Evolutionary conservation across 225 moss, liverwort and hornwort species (phyloP), one percentile per base, ranked within the genome.

Genomic region (Takakia lepidozioides): DNA sequence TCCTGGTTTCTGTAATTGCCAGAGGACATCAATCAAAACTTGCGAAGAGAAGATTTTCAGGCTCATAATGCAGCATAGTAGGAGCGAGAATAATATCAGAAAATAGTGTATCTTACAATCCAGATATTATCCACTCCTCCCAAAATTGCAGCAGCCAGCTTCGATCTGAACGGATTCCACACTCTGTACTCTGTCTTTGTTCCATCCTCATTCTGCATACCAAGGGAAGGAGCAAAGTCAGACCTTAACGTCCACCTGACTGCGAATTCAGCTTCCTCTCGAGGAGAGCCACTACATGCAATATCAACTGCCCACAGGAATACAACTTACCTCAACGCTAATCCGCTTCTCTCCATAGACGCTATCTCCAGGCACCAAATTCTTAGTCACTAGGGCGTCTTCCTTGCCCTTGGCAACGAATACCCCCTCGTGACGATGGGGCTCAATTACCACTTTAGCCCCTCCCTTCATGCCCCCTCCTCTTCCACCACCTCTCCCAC

Each of bases 291-390:
- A n/a, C n/a, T n/a, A n/a, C n/a, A n/a, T n/a, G n/a, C n/a, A n/a
- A n/a, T n/a, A n/a, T n/a, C n/a, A n/a, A n/a, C n/a, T n/a, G n/a
- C n/a, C n/a, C n/a, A n/a, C n/a, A n/a, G n/a, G n/a, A n/a, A n/a
- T n/a, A n/a, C n/a, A n/a, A 20, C 35, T 24, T 39, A 68, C 81
- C 23, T 86, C 80, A 2, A 81, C 88, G 2, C 85, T 83, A 2
- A 93, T 86, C 14, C 93, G 81, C 71, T 93, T 93, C 71, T 93
- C 93, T 11, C 93, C 88, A 14, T 93, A 93, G 2, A 93, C 88
- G 25, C 85, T 83, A 69, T 93, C 88, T 3, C 88, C 93, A 1
- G 82, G 70, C 0, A 86, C 93, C 54, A 93, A 43, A 21, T 93
- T 93, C 71, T 77, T 93, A 16, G 93, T 93, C 3, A 88, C 93